Evolutionary conservation across 2,329 filamentous ascomycete species (phyloP), one percentile per base, ranked within the genome.

Genomic region (Akanthomyces uredinophilus): DNA sequence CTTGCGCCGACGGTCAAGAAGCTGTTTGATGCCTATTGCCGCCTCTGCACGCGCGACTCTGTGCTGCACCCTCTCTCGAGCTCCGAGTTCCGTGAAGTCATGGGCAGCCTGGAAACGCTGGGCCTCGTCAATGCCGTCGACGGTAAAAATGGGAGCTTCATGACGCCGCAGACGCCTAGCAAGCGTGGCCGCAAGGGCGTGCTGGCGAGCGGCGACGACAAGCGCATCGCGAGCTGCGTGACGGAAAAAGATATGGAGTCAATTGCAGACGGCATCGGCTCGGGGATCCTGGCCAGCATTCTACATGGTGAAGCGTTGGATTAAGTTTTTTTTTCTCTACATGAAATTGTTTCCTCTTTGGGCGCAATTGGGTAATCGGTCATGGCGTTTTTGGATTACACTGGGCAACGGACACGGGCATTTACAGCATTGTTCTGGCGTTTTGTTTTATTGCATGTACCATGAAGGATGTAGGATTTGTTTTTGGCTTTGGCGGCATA

Each of bases 1-100:
- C 73, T 80, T 7, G 91, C 90, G 0, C 93, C 94, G 1, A 96
- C 89, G 0, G 83, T 96, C 72, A 96, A 93, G 75, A 83, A 84
- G 60, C 79, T 98, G 5, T 98, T 91, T 73, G 89, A 92, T 64
- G 87, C 90, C 2, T 99, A 99, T 75, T 87, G 86, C 62, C 79
- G 83, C 39, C 81, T 97, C 18, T 99, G 95, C 76, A 94, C 87
- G 63, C 85, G 87, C 41, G 94, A 98, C 69, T 90, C 92, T n/a
- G 81, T 96, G 11, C 83, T 99, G 2, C 92, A 96, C 67, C 91
- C 94, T 1, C 83, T 99, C 2, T 95, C 92, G 1, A 89, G 86
- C 70, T 95, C 92, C 5, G 95, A 99, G 74, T 99, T 99, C 74
- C 87, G 92, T 63, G 95, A 99, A 74, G 93, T 99, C 5, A 82